Evolutionary conservation across 2,329 filamentous ascomycete species (phyloP), one percentile per base, ranked within the genome.

Genomic region (Aspergillus clavatus): DNA sequence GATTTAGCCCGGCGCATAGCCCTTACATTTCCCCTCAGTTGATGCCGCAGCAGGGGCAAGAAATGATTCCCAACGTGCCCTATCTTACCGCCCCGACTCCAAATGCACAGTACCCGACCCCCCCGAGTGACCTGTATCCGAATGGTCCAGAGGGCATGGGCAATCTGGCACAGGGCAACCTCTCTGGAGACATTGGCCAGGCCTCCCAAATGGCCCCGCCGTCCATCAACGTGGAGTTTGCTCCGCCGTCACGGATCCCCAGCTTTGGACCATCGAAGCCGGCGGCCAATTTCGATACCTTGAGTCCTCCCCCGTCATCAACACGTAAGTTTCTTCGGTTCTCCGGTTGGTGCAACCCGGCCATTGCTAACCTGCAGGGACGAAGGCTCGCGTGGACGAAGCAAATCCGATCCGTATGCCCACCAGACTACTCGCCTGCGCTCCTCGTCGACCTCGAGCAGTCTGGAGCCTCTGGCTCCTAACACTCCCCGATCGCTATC

Each of bases 211-310:
- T 95, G 84, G 86, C 85, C 3, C 87, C 90, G n/a, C 90, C 90
- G 0, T 87, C 90, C 41, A 96, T 96, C 68, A 95, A 93, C 62
- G 93, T 96, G 57, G 87, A 95, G 63, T 89, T 88, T 66, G 90
- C 89, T 12, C 90, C 90, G 19, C 83, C 83, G 7, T 80, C 86
- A 42, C 73, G 79, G 46, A 80, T 80, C 58, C 79, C 75, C 42
- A 81, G 76, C 55, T 85, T 87, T 61, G 85, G 84, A 51, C 78
- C 80, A 22, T 74, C 78, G 16, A 87, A 86, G 23, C 75, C 76
- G n/a, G 72, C 83, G 54, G 69, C 65, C 43, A 82, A 88, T 54
- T 78, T 83, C 52, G 87, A 94, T 64, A 89, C 89, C 3, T 71
- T 96, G 50, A 93, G 86, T 41, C 91, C 90, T 0, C 91, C 91